Evolutionary conservation across 495 filamentous ascomycete genomes (phyloP), one percentile per base, ranked within the genome.

Genomic region (Tuber borchii): DNA sequence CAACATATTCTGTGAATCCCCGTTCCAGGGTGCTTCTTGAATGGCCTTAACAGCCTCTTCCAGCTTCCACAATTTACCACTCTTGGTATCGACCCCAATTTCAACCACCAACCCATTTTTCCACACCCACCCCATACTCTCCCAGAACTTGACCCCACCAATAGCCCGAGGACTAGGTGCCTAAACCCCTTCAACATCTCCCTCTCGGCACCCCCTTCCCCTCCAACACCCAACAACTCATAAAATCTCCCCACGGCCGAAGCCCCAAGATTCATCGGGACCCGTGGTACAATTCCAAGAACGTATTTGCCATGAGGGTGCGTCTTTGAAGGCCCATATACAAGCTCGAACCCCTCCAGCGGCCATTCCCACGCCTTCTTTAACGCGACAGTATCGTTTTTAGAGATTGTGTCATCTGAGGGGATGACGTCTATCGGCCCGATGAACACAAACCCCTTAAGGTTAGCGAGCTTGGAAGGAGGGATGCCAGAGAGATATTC

Each of bases 251-350:
- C 70, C 43, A 88, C 72, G 0, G 83, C 84, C 45, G 82, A 82
- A 4, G 86, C 81, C 0, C 92, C 92, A 17, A 87, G 87, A 5
- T 88, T 86, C 43, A 97, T 77, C 1, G 94, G 94, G n/a, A 92
- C 93, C 92, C 93, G 97, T 0, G 93, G 90, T 4, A 97, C 86
- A 76, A 93, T 88, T 0, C 87, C 94, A 4, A 90, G 83, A 10
- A 79, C 71, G 1, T 77, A 61, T 34, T 74, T 31, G 2, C 56
- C 56, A 31, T 65, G 10, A 34, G 26, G 37, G 22, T 56, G 20
- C 2, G 46, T n/a, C 20, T 61, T 48, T 0, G 77, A 79, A 74
- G 91, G 89, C 5, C 90, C 82, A 34, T 91, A 90, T n/a, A 87
- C 86, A 81, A 89, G 90, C 26, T 87, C 85, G 20, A 96, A 86